phyloP scores from a whole-genome alignment of 2,329 filamentous ascomycete species.

The Microdochium paspali region DNA sequence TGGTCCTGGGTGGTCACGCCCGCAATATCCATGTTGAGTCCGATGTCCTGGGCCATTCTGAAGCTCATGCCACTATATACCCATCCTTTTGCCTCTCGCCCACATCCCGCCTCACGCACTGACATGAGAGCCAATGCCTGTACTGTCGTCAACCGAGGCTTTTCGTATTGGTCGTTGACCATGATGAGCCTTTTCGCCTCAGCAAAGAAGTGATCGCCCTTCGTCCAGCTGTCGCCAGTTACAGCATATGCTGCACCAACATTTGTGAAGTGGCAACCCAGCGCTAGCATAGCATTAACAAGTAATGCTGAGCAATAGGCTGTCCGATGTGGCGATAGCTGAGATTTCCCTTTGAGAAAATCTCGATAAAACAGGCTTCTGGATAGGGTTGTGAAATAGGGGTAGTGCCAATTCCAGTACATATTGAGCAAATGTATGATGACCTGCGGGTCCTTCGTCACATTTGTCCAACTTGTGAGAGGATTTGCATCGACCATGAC shows the following conservation, averaged over 20 bases:
- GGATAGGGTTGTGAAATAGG: conserved; percentile 87
- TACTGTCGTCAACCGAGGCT: conserved; percentile 77
- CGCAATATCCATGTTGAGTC: conserved; percentile 75
- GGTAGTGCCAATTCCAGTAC: conserved; percentile 98
- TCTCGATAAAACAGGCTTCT: conserved; percentile 81
- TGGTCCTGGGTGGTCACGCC: conserved; percentile 50
- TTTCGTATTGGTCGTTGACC: conserved; percentile 88
- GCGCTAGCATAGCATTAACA: conserved; percentile 86
- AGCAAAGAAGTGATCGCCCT: conserved; percentile 91
- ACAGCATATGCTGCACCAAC: conserved; percentile 62
- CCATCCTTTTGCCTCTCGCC: conserved; percentile 91
- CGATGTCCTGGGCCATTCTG: conserved; percentile 91
- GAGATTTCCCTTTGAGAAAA: conserved; percentile 62
- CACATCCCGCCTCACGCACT: conserved; percentile 89
- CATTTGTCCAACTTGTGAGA: conserved; percentile 77
- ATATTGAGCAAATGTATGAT: conserved; percentile 86
- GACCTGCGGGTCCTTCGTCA: conserved; percentile 70
- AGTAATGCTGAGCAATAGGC: conserved; percentile 81
- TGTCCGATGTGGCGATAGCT: conserved; percentile 39
- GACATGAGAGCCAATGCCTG: conserved; percentile 95
- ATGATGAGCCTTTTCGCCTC: conserved; percentile 86
- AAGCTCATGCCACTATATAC: conserved; percentile 98
- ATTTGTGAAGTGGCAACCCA: conserved; percentile 89
- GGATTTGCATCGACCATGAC: conserved; percentile 53
- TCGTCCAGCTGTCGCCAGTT: conserved; percentile 69